Evolutionary conservation across 257 asterid genomes (phyloP), one percentile per base, ranked within the genome.

Genomic region (Catharanthus roseus): DNA sequence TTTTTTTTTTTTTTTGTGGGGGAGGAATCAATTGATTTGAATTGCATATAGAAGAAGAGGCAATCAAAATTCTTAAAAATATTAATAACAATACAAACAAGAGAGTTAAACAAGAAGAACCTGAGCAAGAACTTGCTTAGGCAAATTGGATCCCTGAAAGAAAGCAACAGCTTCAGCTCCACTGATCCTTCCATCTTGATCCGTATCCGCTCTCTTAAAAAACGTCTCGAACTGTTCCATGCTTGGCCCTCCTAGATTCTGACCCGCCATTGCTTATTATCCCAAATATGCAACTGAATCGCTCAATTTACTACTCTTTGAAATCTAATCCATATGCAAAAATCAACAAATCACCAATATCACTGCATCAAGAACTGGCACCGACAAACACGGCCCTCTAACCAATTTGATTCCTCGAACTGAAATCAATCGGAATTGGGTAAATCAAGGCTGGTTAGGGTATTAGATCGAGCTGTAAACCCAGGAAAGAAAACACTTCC

Each of bases 111-210:
- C 36, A 45, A 24, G 12, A 58, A 21, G 11, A 44, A 93, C 98
- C 93, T 86, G 89, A 62, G 97, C 96, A 72, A 93, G 90, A 67
- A 93, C 92, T 81, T 80, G 89, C 79, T 84, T 83, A 72, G 91
- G 82, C 74, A 93, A 82, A 85, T 87, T 89, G 78, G 98, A 90
- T 78, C 96, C 96, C 79, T 85, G 88, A 39, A 93, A 83, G 75
- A 93, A 90, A 45, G 77, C 56, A 70, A 93, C 97, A 71, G 98
- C 98, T 83, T 93, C 98, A 73, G 63, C 87, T 56, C 98, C 98
- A 72, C 95, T 93, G 81, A 93, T 89, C 83, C 88, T 85, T 50
- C 98, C 96, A 71, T 93, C 98, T 44, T 88, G 96, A 89, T 93
- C 95, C 91, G 85, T 78, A 87, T 93, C 97, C 49, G 98, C 98